Evolutionary conservation across 1,284 basidiomycete species (phyloP), one percentile per base, ranked within the genome.

Genomic region (Sporisorium iseilematis-ciliati): DNA sequence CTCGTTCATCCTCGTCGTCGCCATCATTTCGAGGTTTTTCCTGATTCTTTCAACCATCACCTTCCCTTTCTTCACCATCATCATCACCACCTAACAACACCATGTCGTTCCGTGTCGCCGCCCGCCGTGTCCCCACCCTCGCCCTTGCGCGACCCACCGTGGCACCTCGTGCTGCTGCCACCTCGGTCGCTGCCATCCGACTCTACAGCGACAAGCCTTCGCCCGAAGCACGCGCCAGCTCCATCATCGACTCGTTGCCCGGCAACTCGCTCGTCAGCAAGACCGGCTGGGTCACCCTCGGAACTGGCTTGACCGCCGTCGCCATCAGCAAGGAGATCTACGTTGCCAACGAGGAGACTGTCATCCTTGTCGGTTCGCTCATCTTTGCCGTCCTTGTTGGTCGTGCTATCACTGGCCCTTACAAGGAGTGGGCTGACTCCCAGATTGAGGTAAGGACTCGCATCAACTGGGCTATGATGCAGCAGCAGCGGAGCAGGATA

Each of bases 271-370:
- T 97, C 86, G 89, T 96, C 88, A 93, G 94, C 86, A 98, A 98
- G 89, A 96, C 86, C 10, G 94, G 94, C 75, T 91, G 92, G 74
- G 91, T 95, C 83, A 89, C 97, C 83, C 91, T 97, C 72, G 94
- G 94, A 83, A 93, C 94, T 42, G 95, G 94, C 85, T 88, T 94
- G 70, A 88, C 92, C 69, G 96, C 95, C 29, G 91, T 94, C 21
- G 95, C 95, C 85, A 95, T 98, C 88, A 97, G 94, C 42, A 93
- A 95, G 86, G 96, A 99, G 88, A 91, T 98, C 64, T 98, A 97
- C 86, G 96, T 99, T 68, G 90, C 96, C 84, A 97, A 97, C 87
- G 95, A 97, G 87, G 84, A 86, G 77, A 82, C 84, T 11, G 85
- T 86, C 46, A 86, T 87, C 68, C 75, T 91, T 58, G 95, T 93